Evolutionary conservation across 2,329 filamentous ascomycete species (phyloP), one percentile per base, ranked within the genome.

Genomic region (Colletotrichum godetiae): DNA sequence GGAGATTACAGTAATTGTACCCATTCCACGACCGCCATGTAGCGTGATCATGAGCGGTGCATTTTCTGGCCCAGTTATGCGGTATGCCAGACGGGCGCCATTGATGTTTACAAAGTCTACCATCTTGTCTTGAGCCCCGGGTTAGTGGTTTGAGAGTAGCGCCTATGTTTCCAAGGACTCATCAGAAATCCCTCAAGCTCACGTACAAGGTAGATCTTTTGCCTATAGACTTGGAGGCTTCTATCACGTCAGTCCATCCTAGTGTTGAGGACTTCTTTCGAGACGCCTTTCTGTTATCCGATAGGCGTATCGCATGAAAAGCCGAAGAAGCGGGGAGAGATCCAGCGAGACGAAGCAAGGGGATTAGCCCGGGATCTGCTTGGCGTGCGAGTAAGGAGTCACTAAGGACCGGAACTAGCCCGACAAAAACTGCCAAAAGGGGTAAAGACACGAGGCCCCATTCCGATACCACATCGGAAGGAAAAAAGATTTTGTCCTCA

Each of bases 21-120:
- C 82, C 63, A 83, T 79, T 2, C 82, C 81, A 11, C 82, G 76
- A 1, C 82, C 82, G 10, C 82, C 82, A 60, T 84, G 82, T 5
- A 84, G 77, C 0, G 82, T 82, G 27, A 83, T 82, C 59, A 83
- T 74, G 10, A 83, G 75, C 11, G 81, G 81, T 2, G 78, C 80
- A 29, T 77, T 49, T 6, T 76, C 74, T 0, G 81, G 79, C 0
- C 81, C 82, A 29, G 74, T 72, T 2, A 83, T 57, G 5, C 76
- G 76, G 49, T 83, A 83, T 7, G 80, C 81, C 33, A 84, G 75
- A 5, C 74, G 73, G 11, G 81, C 82, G 2, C 79, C 79, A 62
- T 84, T 83, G 58, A 82, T 80, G 1, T 79, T 63, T 19, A 81
- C 77, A 31, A 78, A 81, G 0, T 79, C 68, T 11, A 74, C 60